Conservation (phyloP, 306 rosid genomes). For the Rosa lucieae region DNA sequence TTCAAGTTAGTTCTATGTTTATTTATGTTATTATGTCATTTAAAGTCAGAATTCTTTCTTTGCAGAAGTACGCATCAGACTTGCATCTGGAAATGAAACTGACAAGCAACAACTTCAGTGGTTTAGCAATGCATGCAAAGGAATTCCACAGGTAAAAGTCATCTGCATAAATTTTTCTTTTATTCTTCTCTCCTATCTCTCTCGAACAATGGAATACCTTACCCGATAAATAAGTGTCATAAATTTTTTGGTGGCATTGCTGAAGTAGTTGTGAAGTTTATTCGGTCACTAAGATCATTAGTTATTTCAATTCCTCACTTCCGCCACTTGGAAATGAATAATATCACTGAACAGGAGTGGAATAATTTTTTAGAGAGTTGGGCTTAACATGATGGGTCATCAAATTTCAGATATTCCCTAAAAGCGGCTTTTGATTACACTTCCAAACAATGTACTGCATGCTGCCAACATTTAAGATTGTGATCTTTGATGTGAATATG, state of each 20-base stretch:
- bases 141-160: constrained; percentile 78
- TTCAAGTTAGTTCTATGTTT: not conserved
- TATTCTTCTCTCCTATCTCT: constrained; percentile 20
- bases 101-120: constrained; percentile 74
- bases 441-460: not conserved
- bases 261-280: not conserved
- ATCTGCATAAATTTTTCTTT: not conserved
- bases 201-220: not conserved
- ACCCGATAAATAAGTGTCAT: not conserved
- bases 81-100: constrained; percentile 76
- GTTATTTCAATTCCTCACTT: not conserved
- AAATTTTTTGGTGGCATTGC: not conserved
- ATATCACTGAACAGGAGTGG: not conserved
- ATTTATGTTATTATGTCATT: constrained; percentile 13
- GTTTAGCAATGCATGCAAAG: constrained; percentile 98
- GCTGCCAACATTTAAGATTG: not conserved
- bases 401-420: not conserved
- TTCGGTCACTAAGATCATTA: not conserved
- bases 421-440: not conserved
- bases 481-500: not conserved
- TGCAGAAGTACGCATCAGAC: constrained; percentile 76
- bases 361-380: not conserved
- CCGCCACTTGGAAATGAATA: not conserved
- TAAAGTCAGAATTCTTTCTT: constrained; percentile 25
- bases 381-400: not conserved